A percentile compares a stretch with the other conserved stretches of the same genome.
phyloP scores from a whole-genome alignment of 495 filamentous ascomycete species.

The Podospora didyma region DNA sequence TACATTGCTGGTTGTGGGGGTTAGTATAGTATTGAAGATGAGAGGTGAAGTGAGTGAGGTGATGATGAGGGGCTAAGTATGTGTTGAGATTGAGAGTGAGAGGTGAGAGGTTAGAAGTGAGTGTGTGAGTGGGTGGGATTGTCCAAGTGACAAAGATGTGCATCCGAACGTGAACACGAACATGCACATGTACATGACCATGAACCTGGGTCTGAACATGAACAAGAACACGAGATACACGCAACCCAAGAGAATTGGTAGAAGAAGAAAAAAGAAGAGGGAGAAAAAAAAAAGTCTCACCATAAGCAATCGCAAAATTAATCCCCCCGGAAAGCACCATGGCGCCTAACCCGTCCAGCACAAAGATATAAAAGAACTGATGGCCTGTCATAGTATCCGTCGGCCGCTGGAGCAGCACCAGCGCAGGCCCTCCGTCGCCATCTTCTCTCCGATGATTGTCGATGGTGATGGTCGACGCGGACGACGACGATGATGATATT shows the following conservation, averaged over 20 bases:
- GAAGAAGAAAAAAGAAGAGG: too few species aligned
- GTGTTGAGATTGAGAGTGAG: too few species aligned
- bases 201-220: too few species aligned
- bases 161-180: too few species aligned
- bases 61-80: too few species aligned
- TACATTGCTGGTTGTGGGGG: constrained; percentile 34
- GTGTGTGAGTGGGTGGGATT: neutral
- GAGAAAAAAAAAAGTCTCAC: constrained; percentile 14
- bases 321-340: constrained; percentile 35
- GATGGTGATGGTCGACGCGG: neutral
- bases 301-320: constrained; percentile 45
- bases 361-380: constrained; percentile 39
- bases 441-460: neutral
- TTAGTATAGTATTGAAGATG: neutral
- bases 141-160: neutral
- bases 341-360: constrained; percentile 37
- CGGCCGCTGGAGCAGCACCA: constrained; percentile 21
- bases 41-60: neutral
- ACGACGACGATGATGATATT: neutral
- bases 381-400: constrained; percentile 29
- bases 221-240: neutral
- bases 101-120: neutral
- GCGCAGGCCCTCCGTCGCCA: constrained; percentile 3
- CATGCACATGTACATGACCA: too few species aligned
- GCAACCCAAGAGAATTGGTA: too few species aligned